Evolutionary conservation across 768 basidiomycete genomes (phyloP).

Genomic region (Flagelloscypha sp.): DNA sequence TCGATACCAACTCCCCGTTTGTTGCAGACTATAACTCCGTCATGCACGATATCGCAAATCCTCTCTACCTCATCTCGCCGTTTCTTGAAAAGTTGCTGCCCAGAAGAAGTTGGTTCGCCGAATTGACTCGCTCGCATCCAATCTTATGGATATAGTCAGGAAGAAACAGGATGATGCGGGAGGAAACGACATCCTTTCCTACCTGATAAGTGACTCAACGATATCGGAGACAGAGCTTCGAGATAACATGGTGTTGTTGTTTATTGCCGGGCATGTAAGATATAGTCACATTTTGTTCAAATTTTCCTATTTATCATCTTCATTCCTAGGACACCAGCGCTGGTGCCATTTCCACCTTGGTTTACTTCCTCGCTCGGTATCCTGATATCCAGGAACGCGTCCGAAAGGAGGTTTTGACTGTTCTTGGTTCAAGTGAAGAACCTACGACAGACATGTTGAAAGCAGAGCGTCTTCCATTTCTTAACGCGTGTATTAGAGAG

Average conservation of each 20-base stretch:
- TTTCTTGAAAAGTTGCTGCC: conserved; percentile 21
- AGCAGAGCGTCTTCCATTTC: conserved; percentile 17
- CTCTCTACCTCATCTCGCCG: conserved; percentile 25
- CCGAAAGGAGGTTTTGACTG: conserved; percentile 27
- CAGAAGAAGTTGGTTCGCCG: conserved; percentile 20
- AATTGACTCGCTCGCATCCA: conserved; percentile 21
- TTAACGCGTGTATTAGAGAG: conserved; percentile 32
- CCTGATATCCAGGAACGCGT: conserved; percentile 27
- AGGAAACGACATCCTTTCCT: conserved; percentile 26
- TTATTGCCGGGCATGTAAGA: conserved; percentile 32
- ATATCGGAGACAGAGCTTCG: conserved; percentile 26
- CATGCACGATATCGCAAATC: conserved; percentile 27
- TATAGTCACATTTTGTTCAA: background rate
- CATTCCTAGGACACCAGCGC: conserved; percentile 29
- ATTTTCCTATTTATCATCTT: background rate
- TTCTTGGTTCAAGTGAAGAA: conserved; percentile 20
- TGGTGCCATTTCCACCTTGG: conserved; percentile 26
- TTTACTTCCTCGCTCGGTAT: conserved; percentile 29
- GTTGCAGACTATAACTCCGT: conserved; percentile 27
- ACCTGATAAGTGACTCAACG: conserved; percentile 24
- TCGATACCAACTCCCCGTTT: conserved; percentile 24
- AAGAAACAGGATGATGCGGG: conserved; percentile 24
- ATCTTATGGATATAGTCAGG: conserved; percentile 19
- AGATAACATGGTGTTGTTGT: conserved; percentile 29
- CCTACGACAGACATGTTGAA: conserved; percentile 21